Conservation (phyloP, 2,329 filamentous ascomycete genomes). For the Colletotrichum sojae region DNA sequence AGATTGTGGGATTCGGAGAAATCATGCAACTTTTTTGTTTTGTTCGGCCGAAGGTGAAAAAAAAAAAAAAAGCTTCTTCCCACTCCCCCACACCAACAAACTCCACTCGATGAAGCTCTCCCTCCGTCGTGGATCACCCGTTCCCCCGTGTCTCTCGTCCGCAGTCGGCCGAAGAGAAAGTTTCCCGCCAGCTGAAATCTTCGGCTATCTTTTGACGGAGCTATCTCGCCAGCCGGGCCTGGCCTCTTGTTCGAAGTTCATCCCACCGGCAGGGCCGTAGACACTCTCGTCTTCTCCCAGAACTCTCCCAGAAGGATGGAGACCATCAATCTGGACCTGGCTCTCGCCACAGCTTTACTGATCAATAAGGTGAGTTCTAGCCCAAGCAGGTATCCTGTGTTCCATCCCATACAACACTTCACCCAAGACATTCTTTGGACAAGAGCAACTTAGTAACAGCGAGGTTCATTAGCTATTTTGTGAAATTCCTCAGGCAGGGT, state of each 20-base stretch:
- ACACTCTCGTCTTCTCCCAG: neutral
- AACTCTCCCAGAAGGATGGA: neutral
- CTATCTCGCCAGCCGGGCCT: neutral
- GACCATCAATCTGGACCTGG: too few relatives aligned
- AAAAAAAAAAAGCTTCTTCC: too few relatives aligned
- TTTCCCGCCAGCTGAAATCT: neutral
- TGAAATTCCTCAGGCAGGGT: conserved; percentile 11
- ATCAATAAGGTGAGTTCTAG: neutral
- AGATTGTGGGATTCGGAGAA: too few relatives aligned
- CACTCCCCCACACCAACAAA: too few relatives aligned
- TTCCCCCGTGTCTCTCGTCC: neutral
- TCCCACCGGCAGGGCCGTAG: neutral
- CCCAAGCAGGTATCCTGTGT: neutral
- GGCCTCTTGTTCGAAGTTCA: too few relatives aligned
- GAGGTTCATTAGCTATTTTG: conserved; percentile 39
- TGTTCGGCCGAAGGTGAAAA: neutral
- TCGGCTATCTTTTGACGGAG: neutral
- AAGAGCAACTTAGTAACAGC: conserved; percentile 12
- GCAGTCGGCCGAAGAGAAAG: conserved; percentile 1
- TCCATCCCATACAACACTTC: neutral
- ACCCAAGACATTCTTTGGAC: neutral
- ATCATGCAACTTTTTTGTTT: neutral
- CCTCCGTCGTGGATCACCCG: neutral
- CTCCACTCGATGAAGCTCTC: too few relatives aligned
- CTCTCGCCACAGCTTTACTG: neutral